phyloP scores from a whole-genome alignment of 441 rosid species.

The Francoa sonchifolia region DNA sequence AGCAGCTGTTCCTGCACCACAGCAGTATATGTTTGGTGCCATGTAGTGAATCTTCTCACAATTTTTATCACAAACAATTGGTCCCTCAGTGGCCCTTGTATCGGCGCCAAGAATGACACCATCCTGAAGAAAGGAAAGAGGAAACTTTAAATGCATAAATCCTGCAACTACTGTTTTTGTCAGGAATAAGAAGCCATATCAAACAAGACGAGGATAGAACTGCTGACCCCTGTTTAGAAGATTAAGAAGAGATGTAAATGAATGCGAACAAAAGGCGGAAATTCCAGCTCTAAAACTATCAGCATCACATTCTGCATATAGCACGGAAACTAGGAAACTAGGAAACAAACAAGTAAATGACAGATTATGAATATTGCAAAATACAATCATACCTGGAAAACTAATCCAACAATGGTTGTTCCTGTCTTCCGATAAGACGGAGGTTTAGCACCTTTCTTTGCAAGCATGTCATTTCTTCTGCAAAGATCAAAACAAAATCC shows the following conservation, averaged over 20 bases:
- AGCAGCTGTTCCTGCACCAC: conserved; percentile 98
- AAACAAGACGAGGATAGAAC: too few species aligned
- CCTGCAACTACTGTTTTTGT: too few species aligned
- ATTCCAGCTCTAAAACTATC: too few species aligned
- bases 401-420: conserved; percentile 86
- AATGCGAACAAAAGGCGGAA: neutral
- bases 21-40: conserved; percentile 97
- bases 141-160: too few species aligned
- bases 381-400: conserved; percentile 87
- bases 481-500: conserved; percentile 11
- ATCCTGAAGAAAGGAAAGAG: conserved; percentile 31
- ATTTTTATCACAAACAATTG: conserved; percentile 90
- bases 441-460: conserved; percentile 49
- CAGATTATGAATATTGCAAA: too few species aligned
- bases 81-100: conserved; percentile 93
- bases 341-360: too few species aligned
- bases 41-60: conserved; percentile 96
- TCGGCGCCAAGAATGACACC: conserved; percentile 97
- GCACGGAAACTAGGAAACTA: too few species aligned
- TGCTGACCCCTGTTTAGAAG: too few species aligned
- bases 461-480: conserved; percentile 42
- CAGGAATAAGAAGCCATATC: too few species aligned
- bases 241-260: neutral
- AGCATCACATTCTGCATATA: too few species aligned
- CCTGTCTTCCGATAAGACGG: conserved; percentile 83